Evolutionary conservation across 495 filamentous ascomycete species (phyloP).

Genomic region (Monascus purpureus): DNA sequence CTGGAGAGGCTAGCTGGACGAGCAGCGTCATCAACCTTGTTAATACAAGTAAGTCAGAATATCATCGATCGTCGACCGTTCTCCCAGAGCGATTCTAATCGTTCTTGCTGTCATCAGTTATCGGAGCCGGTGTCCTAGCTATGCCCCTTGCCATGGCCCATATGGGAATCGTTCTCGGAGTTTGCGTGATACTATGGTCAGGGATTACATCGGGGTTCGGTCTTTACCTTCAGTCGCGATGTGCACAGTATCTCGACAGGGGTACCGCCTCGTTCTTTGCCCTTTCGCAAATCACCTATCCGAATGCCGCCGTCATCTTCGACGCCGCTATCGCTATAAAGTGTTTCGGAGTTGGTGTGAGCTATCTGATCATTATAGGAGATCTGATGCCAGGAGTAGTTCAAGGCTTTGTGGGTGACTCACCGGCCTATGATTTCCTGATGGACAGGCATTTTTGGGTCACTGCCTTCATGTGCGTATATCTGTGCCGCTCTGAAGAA

Average conservation of each 20-base stretch:
- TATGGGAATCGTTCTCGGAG: conserved; percentile 74
- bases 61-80: neutral
- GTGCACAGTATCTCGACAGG: conserved; percentile 80
- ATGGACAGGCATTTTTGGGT: conserved; percentile 93
- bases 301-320: conserved; percentile 89
- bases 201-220: conserved; percentile 81
- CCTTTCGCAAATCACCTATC: conserved; percentile 88
- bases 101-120: conserved; percentile 35
- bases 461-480: conserved; percentile 78
- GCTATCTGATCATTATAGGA: conserved; percentile 96
- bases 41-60: conserved; percentile 56
- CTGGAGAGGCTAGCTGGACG: conserved; percentile 71
- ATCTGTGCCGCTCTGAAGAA: neutral
- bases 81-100: neutral
- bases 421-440: conserved; percentile 51
- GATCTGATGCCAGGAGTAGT: conserved; percentile 96
- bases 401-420: conserved; percentile 51
- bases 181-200: conserved; percentile 80
- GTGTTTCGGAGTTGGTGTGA: conserved; percentile 91
- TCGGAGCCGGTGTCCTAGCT: conserved; percentile 85
- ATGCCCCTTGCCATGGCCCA: conserved; percentile 90
- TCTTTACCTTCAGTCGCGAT: conserved; percentile 84
- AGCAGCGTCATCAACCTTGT: conserved; percentile 90
- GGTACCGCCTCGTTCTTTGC: conserved; percentile 80
- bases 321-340: conserved; percentile 95